phyloP scores from a whole-genome alignment of 305 asterid genomes.

The Rubia peregrina region DNA sequence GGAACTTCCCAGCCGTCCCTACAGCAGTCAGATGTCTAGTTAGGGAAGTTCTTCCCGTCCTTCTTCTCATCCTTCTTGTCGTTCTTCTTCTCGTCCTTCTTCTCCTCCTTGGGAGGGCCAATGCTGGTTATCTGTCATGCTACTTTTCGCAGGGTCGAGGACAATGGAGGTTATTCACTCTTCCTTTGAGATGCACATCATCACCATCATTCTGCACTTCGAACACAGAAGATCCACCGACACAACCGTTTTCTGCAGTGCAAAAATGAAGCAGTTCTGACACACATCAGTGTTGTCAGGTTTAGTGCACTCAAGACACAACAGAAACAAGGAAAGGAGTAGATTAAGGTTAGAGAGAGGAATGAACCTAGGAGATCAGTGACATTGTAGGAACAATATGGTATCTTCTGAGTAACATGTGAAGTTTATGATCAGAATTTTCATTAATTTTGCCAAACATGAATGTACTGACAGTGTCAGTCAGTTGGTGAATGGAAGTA shows the following conservation, averaged over 20 bases:
- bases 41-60: too few species aligned
- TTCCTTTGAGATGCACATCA: constrained; percentile 20
- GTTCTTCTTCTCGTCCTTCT: constrained; percentile 27
- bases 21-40: too few species aligned
- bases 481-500: constrained; percentile 19
- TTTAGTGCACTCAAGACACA: constrained; percentile 3
- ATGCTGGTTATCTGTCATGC: constrained; percentile 25
- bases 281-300: constrained; percentile 21
- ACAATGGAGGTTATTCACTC: constrained; percentile 29
- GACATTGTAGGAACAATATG: constrained; percentile 17
- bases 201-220: constrained; percentile 26
- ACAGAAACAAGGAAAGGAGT: background rate
- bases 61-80: too few species aligned
- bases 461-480: constrained; percentile 14
- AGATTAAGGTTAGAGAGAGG: background rate
- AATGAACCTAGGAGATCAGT: constrained; percentile 19
- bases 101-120: constrained; percentile 27
- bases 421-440: background rate
- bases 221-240: constrained; percentile 34
- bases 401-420: background rate
- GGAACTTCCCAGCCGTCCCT: too few species aligned
- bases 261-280: background rate
- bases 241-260: constrained; percentile 31
- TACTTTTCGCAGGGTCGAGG: constrained; percentile 25
- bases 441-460: background rate